Percentiles rank a stretch among this genome's conserved stretches.
Conservation (phyloP, 768 basidiomycete genomes). For the Lactifluus rugatus region DNA sequence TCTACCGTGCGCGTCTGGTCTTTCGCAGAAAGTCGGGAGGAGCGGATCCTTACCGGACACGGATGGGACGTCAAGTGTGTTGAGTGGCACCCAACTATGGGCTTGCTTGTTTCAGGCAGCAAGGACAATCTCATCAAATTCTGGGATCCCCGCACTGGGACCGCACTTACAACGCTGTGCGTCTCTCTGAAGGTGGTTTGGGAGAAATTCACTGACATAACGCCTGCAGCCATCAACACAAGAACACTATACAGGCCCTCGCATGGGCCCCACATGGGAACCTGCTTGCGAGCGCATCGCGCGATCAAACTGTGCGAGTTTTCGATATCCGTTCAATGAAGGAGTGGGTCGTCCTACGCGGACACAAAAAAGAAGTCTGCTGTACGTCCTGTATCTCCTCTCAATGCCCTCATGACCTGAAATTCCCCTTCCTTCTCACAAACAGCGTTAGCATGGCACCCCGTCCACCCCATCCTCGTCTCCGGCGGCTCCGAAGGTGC, state of each 20-base stretch:
- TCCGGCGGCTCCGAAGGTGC: conserved; percentile 93
- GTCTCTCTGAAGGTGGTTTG: conserved; percentile 22
- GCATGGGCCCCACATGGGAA: conserved; percentile 94
- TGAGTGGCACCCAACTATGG: conserved; percentile 98
- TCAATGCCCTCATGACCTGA: neutral
- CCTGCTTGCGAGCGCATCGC: conserved; percentile 85
- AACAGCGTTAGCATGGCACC: conserved; percentile 91
- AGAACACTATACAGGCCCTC: conserved; percentile 90
- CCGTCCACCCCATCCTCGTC: conserved; percentile 82
- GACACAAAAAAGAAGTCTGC: conserved; percentile 91
- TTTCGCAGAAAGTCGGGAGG: conserved; percentile 84
- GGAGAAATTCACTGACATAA: neutral
- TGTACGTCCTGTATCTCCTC: neutral
- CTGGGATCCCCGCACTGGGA: conserved; percentile 96
- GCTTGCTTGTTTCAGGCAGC: conserved; percentile 86
- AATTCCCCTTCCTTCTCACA: neutral
- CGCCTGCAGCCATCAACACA: conserved; percentile 74
- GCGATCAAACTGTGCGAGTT: conserved; percentile 90
- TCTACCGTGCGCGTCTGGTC: conserved; percentile 92
- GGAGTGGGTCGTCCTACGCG: conserved; percentile 83
- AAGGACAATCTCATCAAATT: conserved; percentile 99
- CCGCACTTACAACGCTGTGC: conserved; percentile 82
- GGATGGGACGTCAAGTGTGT: conserved; percentile 99
- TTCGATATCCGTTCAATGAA: conserved; percentile 99
- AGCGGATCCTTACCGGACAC: conserved; percentile 86